Base-by-base conservation (phyloP, 2,329 filamentous ascomycete genomes). In the Cordyceps fumosorosea region DNA sequence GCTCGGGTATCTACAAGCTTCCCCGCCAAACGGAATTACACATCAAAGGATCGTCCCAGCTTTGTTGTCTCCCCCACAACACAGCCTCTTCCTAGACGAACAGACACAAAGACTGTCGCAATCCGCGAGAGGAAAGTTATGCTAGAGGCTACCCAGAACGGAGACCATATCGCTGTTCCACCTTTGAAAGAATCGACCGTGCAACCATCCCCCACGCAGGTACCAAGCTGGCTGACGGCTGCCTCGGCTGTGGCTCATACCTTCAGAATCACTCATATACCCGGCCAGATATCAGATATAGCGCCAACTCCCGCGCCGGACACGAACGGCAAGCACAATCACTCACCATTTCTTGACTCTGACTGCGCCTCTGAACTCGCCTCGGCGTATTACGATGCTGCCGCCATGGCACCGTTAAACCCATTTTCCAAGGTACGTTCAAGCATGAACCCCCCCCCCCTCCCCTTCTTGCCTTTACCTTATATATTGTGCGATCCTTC, bases 401-500 rank as follows among this genome's bases (percentile, higher is more conserved):
- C 77, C 64, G 81, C 78, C 66, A 86, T 86, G 83, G 79, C 82
- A 63, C 78, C 81, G 63, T 73, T 85, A 60, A 86, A 80, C 67
- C 72, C 80, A 66, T 74, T 77, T 62, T 84, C 83, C 66, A 75
- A 78, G 71, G 83, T 85, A 67, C 75, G 82, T 81, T 16, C 12
- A 22, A 22, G 26, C 11, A 11, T 29, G 5, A 29, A 29, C 29
- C 29, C 3, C 29, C 29, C 29, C 29, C 29, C 29, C 29, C 29
- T 6, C 3, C 26, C 26, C 26, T 29, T 29, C 7, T 11, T 14
- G 2, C 8, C 18, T 20, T 24, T 29, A 16, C 22, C 20, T 26
- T 18, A 18, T 29, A 14, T 22, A 26, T 29, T 22, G 42, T 32
- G 44, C 32, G 16, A 16, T 20, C 18, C 3, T 51, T 50, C n/a